Conservation (phyloP, 345 rosid species). For the Populus alba region DNA sequence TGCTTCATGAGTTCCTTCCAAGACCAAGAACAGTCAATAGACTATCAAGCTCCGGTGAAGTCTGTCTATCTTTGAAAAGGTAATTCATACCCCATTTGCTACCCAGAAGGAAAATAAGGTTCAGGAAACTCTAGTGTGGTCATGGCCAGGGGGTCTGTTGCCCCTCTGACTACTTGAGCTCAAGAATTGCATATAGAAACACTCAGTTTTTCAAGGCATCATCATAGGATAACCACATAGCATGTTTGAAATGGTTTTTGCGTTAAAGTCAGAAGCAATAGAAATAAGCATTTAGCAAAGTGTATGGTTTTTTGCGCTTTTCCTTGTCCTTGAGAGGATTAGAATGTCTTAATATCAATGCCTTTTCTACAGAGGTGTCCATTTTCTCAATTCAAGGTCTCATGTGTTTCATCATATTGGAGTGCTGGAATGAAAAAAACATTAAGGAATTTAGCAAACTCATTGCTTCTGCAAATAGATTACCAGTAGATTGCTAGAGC, state of each 20-base stretch:
- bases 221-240: neutral
- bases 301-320: neutral
- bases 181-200: too few species aligned
- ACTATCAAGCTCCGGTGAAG: too few species aligned
- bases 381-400: neutral
- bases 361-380: too few species aligned
- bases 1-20: too few species aligned
- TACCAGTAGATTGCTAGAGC: neutral
- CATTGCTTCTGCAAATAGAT: neutral
- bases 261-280: neutral
- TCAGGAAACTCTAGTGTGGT: too few species aligned
- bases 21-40: too few species aligned
- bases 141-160: neutral
- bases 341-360: neutral
- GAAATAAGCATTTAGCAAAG: neutral
- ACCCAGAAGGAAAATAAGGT: too few species aligned
- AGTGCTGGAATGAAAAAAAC: neutral
- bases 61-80: too few species aligned
- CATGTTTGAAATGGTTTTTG: neutral
- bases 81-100: too few species aligned
- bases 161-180: too few species aligned
- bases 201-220: neutral
- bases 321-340: neutral
- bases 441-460: neutral
- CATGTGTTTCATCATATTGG: neutral